Conservation (phyloP, 2,329 filamentous ascomycete species). For the Pseudogymnoascus sp. region DNA sequence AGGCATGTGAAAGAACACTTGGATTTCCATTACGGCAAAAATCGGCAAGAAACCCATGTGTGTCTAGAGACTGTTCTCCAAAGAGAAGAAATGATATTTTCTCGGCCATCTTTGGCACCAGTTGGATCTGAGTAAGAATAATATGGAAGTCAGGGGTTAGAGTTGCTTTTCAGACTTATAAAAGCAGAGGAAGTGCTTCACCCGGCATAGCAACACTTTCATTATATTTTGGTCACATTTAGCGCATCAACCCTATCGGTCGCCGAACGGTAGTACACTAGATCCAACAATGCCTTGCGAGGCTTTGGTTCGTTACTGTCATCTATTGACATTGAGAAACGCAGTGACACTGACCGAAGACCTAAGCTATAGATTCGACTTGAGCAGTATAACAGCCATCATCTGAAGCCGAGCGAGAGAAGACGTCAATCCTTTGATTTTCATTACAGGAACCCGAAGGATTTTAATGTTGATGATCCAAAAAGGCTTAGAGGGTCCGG, state of each 20-base stretch:
- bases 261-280: background rate
- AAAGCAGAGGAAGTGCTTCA: background rate
- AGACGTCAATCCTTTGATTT: background rate
- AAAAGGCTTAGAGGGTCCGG: background rate
- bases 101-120: conserved; percentile 17
- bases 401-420: background rate
- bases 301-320: background rate
- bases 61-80: conserved; percentile 63
- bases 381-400: background rate
- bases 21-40: conserved; percentile 39
- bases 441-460: background rate
- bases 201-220: background rate
- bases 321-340: background rate
- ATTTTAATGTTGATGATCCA: background rate
- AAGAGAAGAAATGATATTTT: conserved; percentile 52
- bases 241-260: background rate
- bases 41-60: conserved; percentile 52
- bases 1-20: conserved; percentile 48
- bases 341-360: background rate
- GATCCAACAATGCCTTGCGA: background rate
- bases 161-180: background rate
- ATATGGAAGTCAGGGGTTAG: background rate
- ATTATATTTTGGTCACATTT: background rate
- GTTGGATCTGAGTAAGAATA: background rate
- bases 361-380: background rate